Evolutionary conservation across 306 rosid species (phyloP).

Genomic region (Senna tora): DNA sequence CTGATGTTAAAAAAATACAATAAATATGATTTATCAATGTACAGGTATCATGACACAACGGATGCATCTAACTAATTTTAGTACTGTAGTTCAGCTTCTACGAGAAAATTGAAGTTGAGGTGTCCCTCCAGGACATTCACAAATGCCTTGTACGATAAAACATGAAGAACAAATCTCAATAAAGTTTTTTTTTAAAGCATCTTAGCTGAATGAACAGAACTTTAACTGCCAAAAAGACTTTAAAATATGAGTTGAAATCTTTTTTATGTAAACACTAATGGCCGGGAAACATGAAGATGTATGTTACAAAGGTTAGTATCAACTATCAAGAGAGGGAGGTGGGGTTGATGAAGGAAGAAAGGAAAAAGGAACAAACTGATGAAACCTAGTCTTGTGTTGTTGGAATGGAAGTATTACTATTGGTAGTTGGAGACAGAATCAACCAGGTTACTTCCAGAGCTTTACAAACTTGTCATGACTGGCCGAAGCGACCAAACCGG

Average conservation of each 20-base stretch:
- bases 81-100: too few relatives aligned
- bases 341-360: constrained; percentile 34
- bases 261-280: neutral
- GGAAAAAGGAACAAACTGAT: constrained; percentile 23
- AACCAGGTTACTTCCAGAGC: constrained; percentile 74
- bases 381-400: constrained; percentile 39
- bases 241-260: neutral
- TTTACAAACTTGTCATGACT: constrained; percentile 89
- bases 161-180: too few relatives aligned
- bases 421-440: constrained; percentile 27
- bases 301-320: constrained; percentile 40
- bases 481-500: constrained; percentile 89
- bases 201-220: neutral
- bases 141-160: neutral
- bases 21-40: too few relatives aligned
- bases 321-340: constrained; percentile 22
- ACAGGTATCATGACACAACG: too few relatives aligned
- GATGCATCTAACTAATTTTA: too few relatives aligned
- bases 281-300: too few relatives aligned
- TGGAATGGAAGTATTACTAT: constrained; percentile 28
- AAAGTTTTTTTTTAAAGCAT: neutral
- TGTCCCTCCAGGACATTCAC: neutral
- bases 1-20: too few relatives aligned
- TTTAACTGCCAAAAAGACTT: neutral
- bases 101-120: too few relatives aligned